Percentiles rank a stretch among this genome's conserved stretches.
phyloP scores from a whole-genome alignment of 2,329 filamentous ascomycete species.

The Seiridium unicorne region DNA sequence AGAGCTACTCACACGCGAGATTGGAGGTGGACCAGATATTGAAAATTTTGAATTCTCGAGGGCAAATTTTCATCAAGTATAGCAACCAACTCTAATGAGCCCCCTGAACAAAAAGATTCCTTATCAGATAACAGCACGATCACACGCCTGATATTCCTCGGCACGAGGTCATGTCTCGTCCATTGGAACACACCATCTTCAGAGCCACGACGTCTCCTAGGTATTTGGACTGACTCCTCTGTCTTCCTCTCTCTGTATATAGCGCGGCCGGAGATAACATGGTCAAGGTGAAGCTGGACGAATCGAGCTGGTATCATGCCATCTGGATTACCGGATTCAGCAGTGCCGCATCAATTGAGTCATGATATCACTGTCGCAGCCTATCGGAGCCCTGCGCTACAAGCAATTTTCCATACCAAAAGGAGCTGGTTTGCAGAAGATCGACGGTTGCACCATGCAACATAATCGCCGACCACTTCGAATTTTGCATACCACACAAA shows the following conservation, averaged over 20 bases:
- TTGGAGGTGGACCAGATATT: neutral
- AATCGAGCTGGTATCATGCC: neutral
- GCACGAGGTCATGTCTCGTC: neutral
- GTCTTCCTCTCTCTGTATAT: neutral
- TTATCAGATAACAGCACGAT: neutral
- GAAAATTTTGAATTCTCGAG: neutral
- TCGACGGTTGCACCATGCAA: neutral
- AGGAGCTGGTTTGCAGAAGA: neutral
- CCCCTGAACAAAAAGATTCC: neutral
- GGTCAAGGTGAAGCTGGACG: neutral
- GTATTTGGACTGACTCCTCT: neutral
- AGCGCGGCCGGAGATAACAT: neutral
- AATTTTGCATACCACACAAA: no score
- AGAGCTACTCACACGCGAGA: neutral
- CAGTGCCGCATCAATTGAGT: neutral
- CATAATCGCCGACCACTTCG: no score
- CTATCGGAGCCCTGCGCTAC: neutral
- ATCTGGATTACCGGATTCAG: neutral
- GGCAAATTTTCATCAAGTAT: neutral
- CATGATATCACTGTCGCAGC: neutral
- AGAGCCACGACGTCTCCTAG: neutral
- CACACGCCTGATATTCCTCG: neutral
- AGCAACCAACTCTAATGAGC: neutral
- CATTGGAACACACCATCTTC: neutral
- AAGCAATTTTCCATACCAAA: neutral